These are phyloP conservation scores for Micromonas commoda DNA, from an alignment of 139 green algal species.

Conservation along the genomic window DNA sequence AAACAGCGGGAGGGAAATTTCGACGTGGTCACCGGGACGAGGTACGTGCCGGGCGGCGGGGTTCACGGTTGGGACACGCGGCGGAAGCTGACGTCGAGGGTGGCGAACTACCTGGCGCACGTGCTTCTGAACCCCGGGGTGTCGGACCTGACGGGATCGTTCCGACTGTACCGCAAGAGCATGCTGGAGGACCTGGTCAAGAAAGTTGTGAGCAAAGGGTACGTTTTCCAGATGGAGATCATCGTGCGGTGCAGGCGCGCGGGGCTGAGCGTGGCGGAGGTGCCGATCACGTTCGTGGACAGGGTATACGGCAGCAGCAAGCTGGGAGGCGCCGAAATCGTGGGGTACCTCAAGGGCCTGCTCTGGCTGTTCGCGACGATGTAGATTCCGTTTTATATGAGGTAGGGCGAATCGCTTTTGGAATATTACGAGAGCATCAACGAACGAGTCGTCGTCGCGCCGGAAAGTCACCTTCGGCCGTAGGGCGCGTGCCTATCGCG, in stretches of 20 bases:
- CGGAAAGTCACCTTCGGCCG: no score
- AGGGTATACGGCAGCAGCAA: conserved; percentile 87
- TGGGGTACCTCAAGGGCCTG: conserved; percentile 77
- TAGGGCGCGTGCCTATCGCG: neutral
- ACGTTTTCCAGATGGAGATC: conserved; percentile 93
- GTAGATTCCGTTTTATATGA: conserved; percentile 40
- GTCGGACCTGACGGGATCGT: conserved; percentile 88
- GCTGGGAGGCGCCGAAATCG: conserved; percentile 78
- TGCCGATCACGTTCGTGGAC: conserved; percentile 98
- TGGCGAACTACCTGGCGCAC: conserved; percentile 82
- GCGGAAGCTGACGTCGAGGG: conserved; percentile 81
- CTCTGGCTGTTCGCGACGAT: conserved; percentile 74
- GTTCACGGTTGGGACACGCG: conserved; percentile 82
- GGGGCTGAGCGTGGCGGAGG: conserved; percentile 62
- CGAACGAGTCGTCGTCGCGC: no score
- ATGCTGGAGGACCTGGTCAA: conserved; percentile 45
- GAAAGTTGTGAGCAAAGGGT: conserved; percentile 35
- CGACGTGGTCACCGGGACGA: conserved; percentile 84
- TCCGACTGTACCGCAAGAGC: conserved; percentile 73
- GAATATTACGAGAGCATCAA: no score
- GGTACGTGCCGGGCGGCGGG: conserved; percentile 70
- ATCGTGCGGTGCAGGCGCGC: conserved; percentile 66
- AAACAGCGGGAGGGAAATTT: conserved; percentile 53
- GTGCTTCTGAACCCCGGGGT: conserved; percentile 66
- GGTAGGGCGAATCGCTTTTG: no score